Evolutionary conservation across 805 yeast genomes (phyloP).

Genomic region (Brettanomyces bruxellensis): DNA sequence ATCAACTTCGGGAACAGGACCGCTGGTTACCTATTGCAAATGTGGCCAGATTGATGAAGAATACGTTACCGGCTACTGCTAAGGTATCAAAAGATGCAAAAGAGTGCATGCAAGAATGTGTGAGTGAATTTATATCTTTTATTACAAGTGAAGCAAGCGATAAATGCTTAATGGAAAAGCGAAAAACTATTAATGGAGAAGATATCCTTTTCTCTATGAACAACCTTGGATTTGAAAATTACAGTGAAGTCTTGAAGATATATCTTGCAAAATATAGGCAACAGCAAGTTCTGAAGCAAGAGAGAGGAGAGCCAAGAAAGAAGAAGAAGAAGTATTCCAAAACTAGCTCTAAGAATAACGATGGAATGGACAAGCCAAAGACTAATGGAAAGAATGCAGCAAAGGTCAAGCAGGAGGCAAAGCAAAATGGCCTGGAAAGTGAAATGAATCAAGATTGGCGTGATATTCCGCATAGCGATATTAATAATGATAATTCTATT

Average conservation of each 20-base stretch:
- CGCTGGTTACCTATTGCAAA: conserved; percentile 56
- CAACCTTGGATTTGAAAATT: conserved; percentile 60
- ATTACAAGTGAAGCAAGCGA: conserved; percentile 61
- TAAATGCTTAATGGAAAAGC: conserved; percentile 52
- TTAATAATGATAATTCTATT: too few relatives aligned
- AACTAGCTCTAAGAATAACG: conserved; percentile 3
- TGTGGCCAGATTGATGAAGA: conserved; percentile 71
- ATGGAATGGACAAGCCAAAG: conserved; percentile 11
- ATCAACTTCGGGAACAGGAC: conserved; percentile 51
- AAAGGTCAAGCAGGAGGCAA: conserved; percentile 1
- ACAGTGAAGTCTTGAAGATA: conserved; percentile 59
- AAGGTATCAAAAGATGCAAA: conserved; percentile 74
- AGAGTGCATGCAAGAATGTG: conserved; percentile 65
- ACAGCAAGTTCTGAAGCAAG: conserved; percentile 67
- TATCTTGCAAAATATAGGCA: conserved; percentile 62
- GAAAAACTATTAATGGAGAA: conserved; percentile 66
- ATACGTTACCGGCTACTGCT: conserved; percentile 62
- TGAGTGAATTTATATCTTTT: conserved; percentile 57
- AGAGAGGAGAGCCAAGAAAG: conserved; percentile 44
- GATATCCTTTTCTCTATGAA: conserved; percentile 57
- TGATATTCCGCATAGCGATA: too few relatives aligned
- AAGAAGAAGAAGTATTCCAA: conserved; percentile 9
- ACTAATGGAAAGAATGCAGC: conserved; percentile 6
- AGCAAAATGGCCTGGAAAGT: not conserved
- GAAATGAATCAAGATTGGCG: too few relatives aligned